A percentile compares a stretch with the other conserved stretches of the same genome.
Evolutionary conservation across 139 green algal species (phyloP).

Genomic region (Tetraselmis chui): DNA sequence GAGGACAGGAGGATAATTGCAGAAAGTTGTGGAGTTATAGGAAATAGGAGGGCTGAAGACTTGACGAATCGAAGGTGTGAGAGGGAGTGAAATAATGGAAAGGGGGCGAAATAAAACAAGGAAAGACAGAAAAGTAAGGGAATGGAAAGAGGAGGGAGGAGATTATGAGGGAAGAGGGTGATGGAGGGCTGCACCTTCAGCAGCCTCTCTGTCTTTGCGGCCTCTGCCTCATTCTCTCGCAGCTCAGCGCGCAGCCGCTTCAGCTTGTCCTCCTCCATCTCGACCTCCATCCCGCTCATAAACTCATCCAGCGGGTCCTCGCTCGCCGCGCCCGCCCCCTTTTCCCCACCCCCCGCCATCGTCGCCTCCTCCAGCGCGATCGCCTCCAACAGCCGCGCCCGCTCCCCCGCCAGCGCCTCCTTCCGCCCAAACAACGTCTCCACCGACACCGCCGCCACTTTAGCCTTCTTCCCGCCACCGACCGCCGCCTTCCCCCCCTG

Average conservation of each 20-base stretch:
- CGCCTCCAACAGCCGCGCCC: slow-evolving; percentile 18
- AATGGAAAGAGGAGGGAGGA: not conserved
- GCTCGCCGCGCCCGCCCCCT: slow-evolving; percentile 3
- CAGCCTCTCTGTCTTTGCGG: slow-evolving; percentile 43
- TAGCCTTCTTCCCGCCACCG: not conserved
- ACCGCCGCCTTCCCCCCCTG: not conserved
- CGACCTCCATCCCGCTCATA: slow-evolving; percentile 51
- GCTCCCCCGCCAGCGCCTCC: slow-evolving; percentile 42
- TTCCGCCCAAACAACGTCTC: slow-evolving; percentile 10
- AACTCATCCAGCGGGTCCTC: slow-evolving; percentile 69
- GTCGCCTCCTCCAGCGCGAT: slow-evolving; percentile 20
- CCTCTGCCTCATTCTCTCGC: slow-evolving; percentile 37
- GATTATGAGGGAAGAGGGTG: not conserved
- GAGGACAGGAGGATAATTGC: no score
- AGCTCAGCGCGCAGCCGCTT: slow-evolving; percentile 37
- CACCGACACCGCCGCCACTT: slow-evolving; percentile 1
- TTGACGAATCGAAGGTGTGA: no score
- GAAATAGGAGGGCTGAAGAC: no score
- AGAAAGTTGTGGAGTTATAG: no score
- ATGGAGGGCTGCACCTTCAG: slow-evolving; percentile 33
- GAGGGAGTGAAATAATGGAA: no score
- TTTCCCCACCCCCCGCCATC: slow-evolving; percentile 1
- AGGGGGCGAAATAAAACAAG: not conserved
- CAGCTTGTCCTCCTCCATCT: slow-evolving; percentile 59
- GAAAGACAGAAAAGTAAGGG: not conserved